These are phyloP conservation scores for Dacryopinax primogenitus DNA, from an alignment of 768 basidiomycete genomes.

Conservation along the genomic window DNA sequence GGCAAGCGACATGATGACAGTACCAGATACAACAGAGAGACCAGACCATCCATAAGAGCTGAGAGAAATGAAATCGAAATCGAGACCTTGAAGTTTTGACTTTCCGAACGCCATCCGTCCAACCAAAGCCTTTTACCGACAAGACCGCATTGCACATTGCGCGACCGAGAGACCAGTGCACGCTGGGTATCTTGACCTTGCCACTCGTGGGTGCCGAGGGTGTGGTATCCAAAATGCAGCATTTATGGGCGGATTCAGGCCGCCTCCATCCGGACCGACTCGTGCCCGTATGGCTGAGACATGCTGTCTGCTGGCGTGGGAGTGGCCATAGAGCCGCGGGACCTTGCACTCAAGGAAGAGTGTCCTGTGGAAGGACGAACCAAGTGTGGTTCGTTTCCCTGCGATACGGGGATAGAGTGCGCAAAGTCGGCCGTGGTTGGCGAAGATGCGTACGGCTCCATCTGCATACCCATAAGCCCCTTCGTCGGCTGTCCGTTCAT, in stretches of 20 bases:
- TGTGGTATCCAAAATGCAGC: background rate
- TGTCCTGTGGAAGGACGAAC: conserved; percentile 65
- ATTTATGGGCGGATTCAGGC: background rate
- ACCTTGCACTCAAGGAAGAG: conserved; percentile 62
- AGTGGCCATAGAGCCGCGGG: conserved; percentile 41
- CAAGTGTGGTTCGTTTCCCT: background rate
- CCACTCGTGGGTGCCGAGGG: background rate
- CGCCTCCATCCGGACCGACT: conserved; percentile 2
- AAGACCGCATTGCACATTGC: background rate
- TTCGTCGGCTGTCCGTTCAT: conserved; percentile 4
- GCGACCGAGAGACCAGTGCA: background rate
- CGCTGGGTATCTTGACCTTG: background rate
- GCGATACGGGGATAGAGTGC: background rate
- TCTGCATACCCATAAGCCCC: conserved; percentile 1
- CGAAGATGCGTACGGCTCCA: background rate
- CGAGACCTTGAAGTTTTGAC: background rate
- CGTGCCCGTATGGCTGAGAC: conserved; percentile 5
- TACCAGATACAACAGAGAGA: conserved; percentile 8
- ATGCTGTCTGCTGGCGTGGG: background rate
- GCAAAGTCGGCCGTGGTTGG: conserved; percentile 2
- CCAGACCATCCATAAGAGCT: too few species aligned
- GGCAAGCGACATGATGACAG: background rate
- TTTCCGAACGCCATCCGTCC: background rate
- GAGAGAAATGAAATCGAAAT: background rate
- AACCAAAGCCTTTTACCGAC: conserved; percentile 4